Evolutionary conservation across 2,329 filamentous ascomycete species (phyloP).

Genomic region (Fusarium sulawesiense): DNA sequence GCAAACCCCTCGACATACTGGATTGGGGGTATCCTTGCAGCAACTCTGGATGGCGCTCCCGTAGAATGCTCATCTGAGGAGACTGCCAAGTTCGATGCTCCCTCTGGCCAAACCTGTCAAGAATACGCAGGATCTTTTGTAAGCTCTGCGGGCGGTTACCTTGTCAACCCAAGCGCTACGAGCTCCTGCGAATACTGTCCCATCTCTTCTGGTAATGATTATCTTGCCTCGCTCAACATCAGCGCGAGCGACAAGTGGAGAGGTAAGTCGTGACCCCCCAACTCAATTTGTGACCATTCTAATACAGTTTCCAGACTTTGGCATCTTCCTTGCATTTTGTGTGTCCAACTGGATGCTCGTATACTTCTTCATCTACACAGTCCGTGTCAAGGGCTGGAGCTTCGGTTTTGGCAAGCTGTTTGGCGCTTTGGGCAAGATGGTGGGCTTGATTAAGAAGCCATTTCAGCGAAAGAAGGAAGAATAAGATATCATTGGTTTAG

Average conservation of each 20-base stretch:
- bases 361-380: constrained; percentile 82
- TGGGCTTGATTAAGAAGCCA: constrained; percentile 34
- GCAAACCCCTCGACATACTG: constrained; percentile 40
- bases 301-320: constrained; percentile 60
- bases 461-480: constrained; percentile 35
- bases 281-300: not conserved
- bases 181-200: constrained; percentile 76
- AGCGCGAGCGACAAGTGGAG: constrained; percentile 71
- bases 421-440: constrained; percentile 33
- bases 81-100: constrained; percentile 65
- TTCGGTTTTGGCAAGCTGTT: constrained; percentile 69
- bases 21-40: constrained; percentile 38
- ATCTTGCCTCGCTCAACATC: constrained; percentile 68
- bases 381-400: constrained; percentile 75
- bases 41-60: constrained; percentile 30
- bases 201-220: constrained; percentile 68
- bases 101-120: constrained; percentile 71
- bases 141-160: constrained; percentile 64
- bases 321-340: constrained; percentile 77
- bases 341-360: constrained; percentile 77
- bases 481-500: not conserved
- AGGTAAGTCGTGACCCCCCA: constrained; percentile 10
- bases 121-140: constrained; percentile 71
- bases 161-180: constrained; percentile 70
- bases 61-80: constrained; percentile 57